A percentile compares a stretch with the other conserved stretches of the same genome.
These are phyloP conservation scores for Stagonosporopsis tanaceti DNA, from an alignment of 2,329 filamentous ascomycete species.

Conservation along the genomic window DNA sequence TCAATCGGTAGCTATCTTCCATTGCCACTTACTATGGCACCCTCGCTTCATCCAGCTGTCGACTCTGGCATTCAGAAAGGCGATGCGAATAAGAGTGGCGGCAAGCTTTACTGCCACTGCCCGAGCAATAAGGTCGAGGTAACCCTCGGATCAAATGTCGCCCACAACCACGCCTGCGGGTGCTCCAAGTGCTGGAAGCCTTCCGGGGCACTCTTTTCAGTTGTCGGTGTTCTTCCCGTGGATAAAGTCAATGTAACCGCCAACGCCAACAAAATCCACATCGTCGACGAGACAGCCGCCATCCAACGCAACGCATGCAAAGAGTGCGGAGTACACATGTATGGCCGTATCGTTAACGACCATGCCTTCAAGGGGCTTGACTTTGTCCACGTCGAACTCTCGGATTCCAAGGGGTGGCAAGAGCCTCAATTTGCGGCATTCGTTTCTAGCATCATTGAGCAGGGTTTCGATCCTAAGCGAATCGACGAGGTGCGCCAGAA, in stretches of 20 bases:
- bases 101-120: constrained; percentile 70
- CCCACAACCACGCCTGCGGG: constrained; percentile 75
- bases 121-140: constrained; percentile 64
- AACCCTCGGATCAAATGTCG: constrained; percentile 64
- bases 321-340: constrained; percentile 66
- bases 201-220: constrained; percentile 67
- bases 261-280: constrained; percentile 64
- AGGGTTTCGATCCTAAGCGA: constrained; percentile 65
- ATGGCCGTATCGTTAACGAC: constrained; percentile 69
- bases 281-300: constrained; percentile 65
- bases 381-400: constrained; percentile 72
- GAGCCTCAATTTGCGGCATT: constrained; percentile 76
- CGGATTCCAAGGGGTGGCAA: constrained; percentile 70
- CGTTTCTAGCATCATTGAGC: constrained; percentile 73
- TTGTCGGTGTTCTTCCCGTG: constrained; percentile 68
- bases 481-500: constrained; percentile 64
- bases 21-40: constrained; percentile 32
- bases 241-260: constrained; percentile 65
- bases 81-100: constrained; percentile 63
- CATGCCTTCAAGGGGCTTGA: constrained; percentile 74
- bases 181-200: constrained; percentile 80
- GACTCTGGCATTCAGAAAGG: constrained; percentile 69
- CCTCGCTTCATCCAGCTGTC: constrained; percentile 67
- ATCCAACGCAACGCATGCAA: constrained; percentile 59
- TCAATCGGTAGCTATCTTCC: constrained; percentile 20